Evolutionary conservation across 495 filamentous ascomycete genomes (phyloP), one percentile per base, ranked within the genome.

Genomic region (Tuber brumale): DNA sequence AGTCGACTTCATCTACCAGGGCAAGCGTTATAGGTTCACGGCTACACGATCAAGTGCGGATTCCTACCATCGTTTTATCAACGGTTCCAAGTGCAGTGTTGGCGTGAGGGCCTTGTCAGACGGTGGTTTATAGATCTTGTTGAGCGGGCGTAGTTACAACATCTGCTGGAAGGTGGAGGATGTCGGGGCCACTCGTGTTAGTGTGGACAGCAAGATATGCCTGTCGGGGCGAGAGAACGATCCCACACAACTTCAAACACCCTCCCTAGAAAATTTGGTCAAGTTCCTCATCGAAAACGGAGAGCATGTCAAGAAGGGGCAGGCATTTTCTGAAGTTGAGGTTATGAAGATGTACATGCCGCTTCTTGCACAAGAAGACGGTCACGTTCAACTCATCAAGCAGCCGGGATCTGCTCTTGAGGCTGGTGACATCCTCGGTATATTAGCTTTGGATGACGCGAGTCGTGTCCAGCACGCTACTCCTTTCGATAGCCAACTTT

Each of bases 341-440:
- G 95, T 99, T 84, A 99, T 99, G 95, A 99, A 99, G 88, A 99
- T 98, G 95, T 42, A 97, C 87, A 99, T 99, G 95, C 95, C 96
- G 80, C 88, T 99, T 73, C 88, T 99, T 74, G 92, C 95, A 27
- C 91, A 95, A 84, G n/a, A n/a, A n/a, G 96, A 97, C 79, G 96
- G 95, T 85, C 91, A 95, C 73, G 96, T 99, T 69, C 94, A 97
- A 86, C 88, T 98, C 81, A 97, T 99, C 87, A 99, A 98, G 89
- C 95, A 98, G 86, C 96, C 96, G 73, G 95, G 96, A 81, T 93
- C 95, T 35, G 95, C 94, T n/a, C 91, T 98, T 45, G 94, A 97
- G 85, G 95, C 95, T 81, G 95, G 95, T 83, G 95, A 99, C 81
- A 98, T 98, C 77, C 90, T 99, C n/a, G 95, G 94, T 85, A 97